Evolutionary conservation across 1,139 yeast genomes (phyloP), one percentile per base, ranked within the genome.

Genomic region (Kluyveromyces sp.): DNA sequence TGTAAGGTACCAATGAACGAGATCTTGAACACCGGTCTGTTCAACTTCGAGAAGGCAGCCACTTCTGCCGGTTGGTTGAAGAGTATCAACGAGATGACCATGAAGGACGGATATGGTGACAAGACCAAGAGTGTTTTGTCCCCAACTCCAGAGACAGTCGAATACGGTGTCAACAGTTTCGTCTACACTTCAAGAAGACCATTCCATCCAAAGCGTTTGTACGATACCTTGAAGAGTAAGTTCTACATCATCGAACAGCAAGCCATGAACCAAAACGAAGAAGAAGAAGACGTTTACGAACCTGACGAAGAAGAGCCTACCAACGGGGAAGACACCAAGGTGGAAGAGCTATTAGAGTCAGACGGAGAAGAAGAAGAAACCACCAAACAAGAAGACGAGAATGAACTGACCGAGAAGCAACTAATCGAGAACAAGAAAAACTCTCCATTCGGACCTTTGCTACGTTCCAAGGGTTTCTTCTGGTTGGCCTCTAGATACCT

Each of bases 41-140:
- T 61, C 50, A 66, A 65, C 40, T 71, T 68, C 53, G 72, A 69
- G 25, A 67, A 65, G 37, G 72, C 73, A 0, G 53, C 69, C 6
- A 57, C 70, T 1, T 64, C 73, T n/a, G 71, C 75, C 6, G 75
- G 75, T 3, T 70, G 75, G 75, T 56, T 70, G 39, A 69, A 66
- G 46, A 67, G 72, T 48, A 57, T 70, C 20, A 63, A 69, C 43
- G 73, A 69, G 48, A 67, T 69, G 68, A 63, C 60, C 9, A 56
- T 59, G 3, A 58, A 70, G 46, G 66, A 67, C 25, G 36, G 36
- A 9, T 33, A 33, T 12, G 71, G 70, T 2, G 53, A 51, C 17
- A 54, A 58, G 36, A 48, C 49, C 2, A 49, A 51, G 17, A 41
- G 53, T 17, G 49, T 49, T 18, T 39, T 52, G 60, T 52, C 61